phyloP scores from a whole-genome alignment of 2,329 filamentous ascomycete genomes.

The Pezicula carpinea region DNA sequence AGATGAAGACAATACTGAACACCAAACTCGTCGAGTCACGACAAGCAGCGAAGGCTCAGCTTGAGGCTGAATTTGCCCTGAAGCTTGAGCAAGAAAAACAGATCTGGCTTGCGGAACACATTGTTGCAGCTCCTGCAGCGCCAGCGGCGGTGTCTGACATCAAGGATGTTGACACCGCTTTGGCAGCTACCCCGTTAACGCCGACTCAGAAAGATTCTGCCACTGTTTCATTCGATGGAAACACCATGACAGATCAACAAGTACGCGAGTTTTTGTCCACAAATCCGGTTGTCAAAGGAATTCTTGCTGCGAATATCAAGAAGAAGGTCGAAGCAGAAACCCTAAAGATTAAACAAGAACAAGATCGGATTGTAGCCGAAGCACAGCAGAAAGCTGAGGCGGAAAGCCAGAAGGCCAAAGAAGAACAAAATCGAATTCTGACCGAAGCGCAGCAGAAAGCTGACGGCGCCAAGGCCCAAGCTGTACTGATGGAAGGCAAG shows the following conservation, averaged over 20 bases:
- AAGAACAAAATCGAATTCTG: too few relatives aligned
- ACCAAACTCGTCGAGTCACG: constrained; percentile 59
- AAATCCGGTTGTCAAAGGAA: constrained; percentile 52
- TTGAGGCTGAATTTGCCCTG: constrained; percentile 41
- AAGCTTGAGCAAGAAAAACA: constrained; percentile 58
- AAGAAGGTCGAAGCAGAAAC: constrained; percentile 65
- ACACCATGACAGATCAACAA: constrained; percentile 48
- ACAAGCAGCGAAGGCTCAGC: constrained; percentile 47
- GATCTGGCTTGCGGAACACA: constrained; percentile 54
- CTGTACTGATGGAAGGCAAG: constrained; percentile 69
- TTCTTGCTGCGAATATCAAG: constrained; percentile 59
- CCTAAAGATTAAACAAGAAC: constrained; percentile 53
- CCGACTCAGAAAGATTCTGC: constrained; percentile 15
- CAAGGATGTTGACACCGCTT: constrained; percentile 2
- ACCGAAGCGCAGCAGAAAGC: constrained; percentile 42
- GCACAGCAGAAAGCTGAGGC: constrained; percentile 42
- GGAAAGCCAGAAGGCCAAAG: constrained; percentile 34
- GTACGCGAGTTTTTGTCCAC: constrained; percentile 48
- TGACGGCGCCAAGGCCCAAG: constrained; percentile 36
- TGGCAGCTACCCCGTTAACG: constrained; percentile 15
- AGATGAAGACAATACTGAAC: constrained; percentile 64
- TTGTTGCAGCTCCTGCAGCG: constrained; percentile 21
- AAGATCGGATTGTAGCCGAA: constrained; percentile 36
- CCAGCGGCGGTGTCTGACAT: constrained; percentile 34
- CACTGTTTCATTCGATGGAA: constrained; percentile 12